Percentiles rank a stretch among this genome's conserved stretches.
These are phyloP conservation scores for Astraeus odoratus DNA, from an alignment of 768 basidiomycete genomes.

Conservation along the genomic window DNA sequence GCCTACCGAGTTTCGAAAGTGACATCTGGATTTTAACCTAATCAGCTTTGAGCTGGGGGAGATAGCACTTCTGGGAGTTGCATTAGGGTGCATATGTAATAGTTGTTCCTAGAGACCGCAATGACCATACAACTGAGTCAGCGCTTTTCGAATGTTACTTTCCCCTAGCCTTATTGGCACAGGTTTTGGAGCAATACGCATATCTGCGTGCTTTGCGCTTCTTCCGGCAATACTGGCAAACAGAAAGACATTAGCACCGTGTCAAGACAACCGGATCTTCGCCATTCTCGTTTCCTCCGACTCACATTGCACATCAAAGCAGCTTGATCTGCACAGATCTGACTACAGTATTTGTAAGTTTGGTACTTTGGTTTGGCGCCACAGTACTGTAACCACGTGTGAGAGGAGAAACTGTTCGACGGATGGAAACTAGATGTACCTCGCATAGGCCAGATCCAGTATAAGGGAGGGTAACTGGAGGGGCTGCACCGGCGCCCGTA, in stretches of 20 bases:
- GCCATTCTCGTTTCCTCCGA: background rate
- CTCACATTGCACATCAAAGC: slow-evolving; percentile 20
- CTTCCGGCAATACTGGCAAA: slow-evolving; percentile 18
- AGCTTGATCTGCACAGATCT: slow-evolving; percentile 48
- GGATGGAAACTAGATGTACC: slow-evolving; percentile 5
- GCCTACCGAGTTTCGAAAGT: too few species aligned
- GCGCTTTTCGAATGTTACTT: slow-evolving; percentile 4
- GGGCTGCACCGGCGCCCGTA: background rate
- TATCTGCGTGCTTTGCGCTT: slow-evolving; percentile 12
- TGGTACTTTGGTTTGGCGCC: slow-evolving; percentile 50
- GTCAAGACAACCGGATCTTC: background rate
- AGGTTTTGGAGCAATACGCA: slow-evolving; percentile 22
- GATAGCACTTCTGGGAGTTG: too few species aligned
- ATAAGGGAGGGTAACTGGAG: background rate
- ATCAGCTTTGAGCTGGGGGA: too few species aligned
- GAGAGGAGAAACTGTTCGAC: too few species aligned
- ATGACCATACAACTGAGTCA: background rate
- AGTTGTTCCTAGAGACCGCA: too few species aligned
- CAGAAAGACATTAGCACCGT: background rate
- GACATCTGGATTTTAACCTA: too few species aligned
- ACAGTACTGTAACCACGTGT: slow-evolving; percentile 37
- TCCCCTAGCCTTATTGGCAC: slow-evolving; percentile 14
- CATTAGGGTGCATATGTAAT: too few species aligned
- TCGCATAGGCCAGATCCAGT: slow-evolving; percentile 15
- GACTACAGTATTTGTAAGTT: slow-evolving; percentile 54